Base-by-base conservation (phyloP, 2,329 filamentous ascomycete genomes). In the Neonectria ditissima region DNA sequence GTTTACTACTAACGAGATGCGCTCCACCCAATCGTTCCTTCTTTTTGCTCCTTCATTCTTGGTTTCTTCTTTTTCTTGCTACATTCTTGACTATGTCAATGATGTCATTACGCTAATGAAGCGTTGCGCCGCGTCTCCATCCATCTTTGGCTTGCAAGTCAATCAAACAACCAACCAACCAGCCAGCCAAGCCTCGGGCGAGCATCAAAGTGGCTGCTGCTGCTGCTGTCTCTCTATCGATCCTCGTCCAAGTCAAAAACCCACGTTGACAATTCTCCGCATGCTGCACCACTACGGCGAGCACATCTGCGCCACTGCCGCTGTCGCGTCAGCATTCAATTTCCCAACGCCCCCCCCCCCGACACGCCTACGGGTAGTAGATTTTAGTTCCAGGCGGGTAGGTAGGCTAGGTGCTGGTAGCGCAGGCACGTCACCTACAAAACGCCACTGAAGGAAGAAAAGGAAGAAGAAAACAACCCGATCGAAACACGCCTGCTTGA, bases 251-350 rank as follows among this genome's bases (percentile, higher is more conserved):
- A 37, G 34, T 37, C 34, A 37, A 37, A n/a, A n/a, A n/a, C n/a
- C 32, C 32, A 16, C 32, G 5, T 34, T 34, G 7, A 16, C 7
- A 34, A 34, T 28, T 48, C 44, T 11, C 44, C 44, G 26, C 14
- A 16, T 28, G 24, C 24, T 18, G 2, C 13, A 28, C 16, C n/a
- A n/a, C n/a, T n/a, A n/a, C n/a, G n/a, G n/a, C n/a, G n/a, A n/a
- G n/a, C n/a, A n/a, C n/a, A n/a, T n/a, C 16, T 30, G 45, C 45
- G 45, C 45, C 45, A 48, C 45, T 9, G 11, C 18, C 45, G 10
- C 41, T n/a, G 14, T 48, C 24, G 44, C 44, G 44, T 48, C 24
- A 48, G 45, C 45, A 47, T 28, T 24, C 41, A 44, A 44, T 24
- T 44, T 24, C 5, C 3, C 18, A n/a, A n/a, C n/a, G n/a, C n/a